These are phyloP conservation scores for Monilinia fructicola DNA, from an alignment of 2,329 filamentous ascomycete genomes.

Conservation along the genomic window DNA sequence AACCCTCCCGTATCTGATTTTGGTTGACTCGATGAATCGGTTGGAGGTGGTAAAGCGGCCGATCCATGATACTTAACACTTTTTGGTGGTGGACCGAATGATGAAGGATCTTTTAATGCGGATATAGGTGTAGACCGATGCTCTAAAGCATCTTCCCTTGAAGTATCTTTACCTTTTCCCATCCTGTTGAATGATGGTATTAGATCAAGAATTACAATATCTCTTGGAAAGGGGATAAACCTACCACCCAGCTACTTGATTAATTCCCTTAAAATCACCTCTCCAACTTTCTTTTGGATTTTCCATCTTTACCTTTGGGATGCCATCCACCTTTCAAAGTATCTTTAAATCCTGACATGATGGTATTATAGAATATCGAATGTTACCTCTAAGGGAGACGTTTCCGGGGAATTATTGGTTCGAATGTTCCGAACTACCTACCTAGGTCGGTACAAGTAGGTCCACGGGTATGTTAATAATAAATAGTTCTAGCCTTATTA, in stretches of 20 bases:
- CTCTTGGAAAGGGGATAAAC: slow-evolving; percentile 1
- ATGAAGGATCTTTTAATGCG: slow-evolving; percentile 60
- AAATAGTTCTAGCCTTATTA: too few relatives aligned
- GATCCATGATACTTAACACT: slow-evolving; percentile 42
- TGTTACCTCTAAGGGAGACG: slow-evolving; percentile 5
- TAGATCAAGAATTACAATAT: background rate
- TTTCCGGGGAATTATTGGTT: slow-evolving; percentile 15
- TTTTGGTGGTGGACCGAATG: slow-evolving; percentile 68
- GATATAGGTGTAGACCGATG: slow-evolving; percentile 51
- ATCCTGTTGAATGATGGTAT: slow-evolving; percentile 27
- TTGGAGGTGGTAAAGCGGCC: slow-evolving; percentile 31
- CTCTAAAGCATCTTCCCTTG: slow-evolving; percentile 30
- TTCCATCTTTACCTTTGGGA: slow-evolving; percentile 52
- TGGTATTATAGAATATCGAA: background rate
- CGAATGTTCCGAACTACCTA: background rate
- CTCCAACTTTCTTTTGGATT: slow-evolving; percentile 52
- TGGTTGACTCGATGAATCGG: slow-evolving; percentile 29
- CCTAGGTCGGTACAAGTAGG: too few relatives aligned
- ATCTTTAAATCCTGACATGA: slow-evolving; percentile 44
- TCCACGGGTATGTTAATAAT: too few relatives aligned
- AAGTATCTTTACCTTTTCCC: slow-evolving; percentile 40
- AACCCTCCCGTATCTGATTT: slow-evolving; percentile 43
- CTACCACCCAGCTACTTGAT: slow-evolving; percentile 41
- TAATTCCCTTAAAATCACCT: slow-evolving; percentile 43
- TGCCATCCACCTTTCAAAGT: slow-evolving; percentile 54